Base-by-base conservation (phyloP, 768 basidiomycete species). In the Cystobasidiopsis lactophilus region DNA sequence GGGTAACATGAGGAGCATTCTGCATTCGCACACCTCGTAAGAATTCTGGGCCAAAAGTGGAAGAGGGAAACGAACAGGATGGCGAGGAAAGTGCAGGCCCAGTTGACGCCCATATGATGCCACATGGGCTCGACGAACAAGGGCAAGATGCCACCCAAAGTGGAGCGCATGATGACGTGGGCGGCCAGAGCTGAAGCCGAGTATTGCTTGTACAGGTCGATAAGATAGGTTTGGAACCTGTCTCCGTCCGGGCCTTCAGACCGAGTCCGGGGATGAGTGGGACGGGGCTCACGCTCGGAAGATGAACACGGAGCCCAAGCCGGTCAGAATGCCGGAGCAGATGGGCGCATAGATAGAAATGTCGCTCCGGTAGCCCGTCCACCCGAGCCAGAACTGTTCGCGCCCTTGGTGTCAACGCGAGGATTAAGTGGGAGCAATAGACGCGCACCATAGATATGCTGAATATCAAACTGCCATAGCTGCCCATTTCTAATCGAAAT, bases 341-440 rank as follows among this genome's bases (percentile, higher is more conserved):
- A 57, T 57, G n/a, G 61, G 56, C 0, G 51, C 47, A 41, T 39
- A 50, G 46, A 57, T 49, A 3, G 52, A 56, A 37, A 62, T 49
- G 27, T 2, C n/a, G 7, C 35, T 0, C 13, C 5, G 0, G 53
- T 54, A 52, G 5, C 16, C 16, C 3, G 53, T 52, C 37, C 58
- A 62, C 1, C 56, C 61, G 38, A 61, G 57, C 60, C 58, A 60
- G 50, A 60, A 59, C 21, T 52, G 27, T n/a, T n/a, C 2, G 40
- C 16, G 13, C 9, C 23, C 5, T 10, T 10, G 16, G 23, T 37
- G 10, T 9, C 35, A 37, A 18, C 10, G 35, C 35, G 35, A 37
- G 35, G 35, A 10, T 18, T 10, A 18, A 9, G 35, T 18, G 10
- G 35, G n/a, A n/a, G n/a, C n/a, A n/a, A n/a, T n/a, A n/a, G n/a